Evolutionary conservation across 2,329 filamentous ascomycete genomes (phyloP), one percentile per base, ranked within the genome.

Genomic region (Aspergillus nomiae): DNA sequence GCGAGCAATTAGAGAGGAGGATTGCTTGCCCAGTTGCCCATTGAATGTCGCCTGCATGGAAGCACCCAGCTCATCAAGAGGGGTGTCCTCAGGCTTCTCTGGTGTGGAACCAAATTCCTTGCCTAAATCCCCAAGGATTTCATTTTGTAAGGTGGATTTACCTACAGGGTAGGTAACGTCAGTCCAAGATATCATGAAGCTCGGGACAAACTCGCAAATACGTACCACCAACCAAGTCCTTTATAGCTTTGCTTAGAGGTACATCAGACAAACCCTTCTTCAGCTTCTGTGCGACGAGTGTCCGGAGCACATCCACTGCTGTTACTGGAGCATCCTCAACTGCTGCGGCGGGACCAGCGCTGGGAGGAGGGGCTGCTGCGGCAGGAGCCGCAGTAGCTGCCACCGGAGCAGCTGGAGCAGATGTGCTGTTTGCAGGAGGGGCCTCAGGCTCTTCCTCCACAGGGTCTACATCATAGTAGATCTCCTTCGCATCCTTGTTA

Each of bases 21-120:
- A 96, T 72, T 97, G 94, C 82, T 99, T 99, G 79, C 95, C 95
- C 65, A 99, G 88, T 82, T 97, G 94, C 71, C 95, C 95, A 81
- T 97, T 95, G 83, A 99, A 99, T n/a, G 94, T 98, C 54, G 92
- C 90, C 82, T 99, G 95, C 91, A 99, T 97, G 10, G 95, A 85
- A 60, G 92, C 92, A 83, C 94, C 92, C 64, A 99, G 86, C 81
- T 99, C 95, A 78, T 99, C 95, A 53, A 99, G 85, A 66, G 95
- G 95, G 51, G 91, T 96, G 79, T 99, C 95, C 86, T 99, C 95
- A 58, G 95, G 94, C 84, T 98, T 98, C 78, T 99, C 95, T 61
- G 95, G 95, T 19, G 95, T 97, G 14, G 94, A 97, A 63, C 95
- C 95, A 73, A 99, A 99, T 81, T 99, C 95, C 80, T 98, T 99